Evolutionary conservation across 805 yeast species (phyloP).

Genomic region (Candida maesae): DNA sequence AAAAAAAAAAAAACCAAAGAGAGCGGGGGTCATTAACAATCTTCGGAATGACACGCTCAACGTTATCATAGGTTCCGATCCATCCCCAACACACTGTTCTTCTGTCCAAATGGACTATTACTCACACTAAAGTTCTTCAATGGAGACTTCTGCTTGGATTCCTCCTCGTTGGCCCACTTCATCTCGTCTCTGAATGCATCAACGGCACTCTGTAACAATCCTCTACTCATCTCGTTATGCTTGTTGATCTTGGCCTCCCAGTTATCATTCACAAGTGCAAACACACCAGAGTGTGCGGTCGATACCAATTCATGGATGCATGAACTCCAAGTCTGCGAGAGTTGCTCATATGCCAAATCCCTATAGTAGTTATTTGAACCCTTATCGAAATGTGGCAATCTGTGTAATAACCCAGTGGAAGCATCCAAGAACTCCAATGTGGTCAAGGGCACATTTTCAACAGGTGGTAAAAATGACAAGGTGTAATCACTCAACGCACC

Average conservation of each 20-base stretch:
- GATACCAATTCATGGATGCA: conserved; percentile 34
- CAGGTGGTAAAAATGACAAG: conserved; percentile 67
- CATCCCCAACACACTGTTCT: conserved; percentile 3
- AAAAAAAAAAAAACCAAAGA: too few species aligned
- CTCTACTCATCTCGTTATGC: conserved; percentile 42
- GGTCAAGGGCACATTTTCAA: conserved; percentile 46
- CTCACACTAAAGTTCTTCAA: conserved; percentile 20
- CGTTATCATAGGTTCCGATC: background rate
- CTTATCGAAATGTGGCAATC: conserved; percentile 63
- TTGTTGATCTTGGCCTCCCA: conserved; percentile 39
- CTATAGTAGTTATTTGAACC: conserved; percentile 38
- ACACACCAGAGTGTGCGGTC: conserved; percentile 14
- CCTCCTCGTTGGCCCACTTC: conserved; percentile 24
- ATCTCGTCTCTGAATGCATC: conserved; percentile 42
- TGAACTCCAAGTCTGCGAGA: conserved; percentile 54
- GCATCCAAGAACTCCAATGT: conserved; percentile 61
- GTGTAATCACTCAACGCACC: conserved; percentile 72
- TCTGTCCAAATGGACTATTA: conserved; percentile 24
- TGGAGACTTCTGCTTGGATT: conserved; percentile 7
- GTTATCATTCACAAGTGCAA: conserved; percentile 34
- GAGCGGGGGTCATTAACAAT: too few species aligned
- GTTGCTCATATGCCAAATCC: conserved; percentile 55
- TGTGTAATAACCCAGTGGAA: conserved; percentile 55
- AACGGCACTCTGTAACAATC: conserved; percentile 40
- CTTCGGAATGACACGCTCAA: too few species aligned